These are phyloP conservation scores for Aspergillus persii DNA, from an alignment of 2,329 filamentous ascomycete species.

Conservation along the genomic window DNA sequence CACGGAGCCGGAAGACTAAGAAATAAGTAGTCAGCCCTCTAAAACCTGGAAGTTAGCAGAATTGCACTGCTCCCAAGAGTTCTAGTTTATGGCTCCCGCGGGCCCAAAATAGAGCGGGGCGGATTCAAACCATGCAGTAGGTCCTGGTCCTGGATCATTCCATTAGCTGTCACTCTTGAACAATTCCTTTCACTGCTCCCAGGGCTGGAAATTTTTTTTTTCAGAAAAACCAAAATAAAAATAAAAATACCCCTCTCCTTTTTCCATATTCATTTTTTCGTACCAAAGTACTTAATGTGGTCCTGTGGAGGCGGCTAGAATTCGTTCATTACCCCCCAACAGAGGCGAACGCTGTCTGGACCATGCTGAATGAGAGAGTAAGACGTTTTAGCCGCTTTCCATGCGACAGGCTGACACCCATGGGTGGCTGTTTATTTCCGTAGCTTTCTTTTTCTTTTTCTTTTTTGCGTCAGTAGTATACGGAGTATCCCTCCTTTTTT, in stretches of 20 bases:
- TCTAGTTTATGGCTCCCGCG: conserved; percentile 1
- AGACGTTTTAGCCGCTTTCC: conserved; percentile 14
- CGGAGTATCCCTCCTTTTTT: not conserved
- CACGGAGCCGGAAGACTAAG: conserved; percentile 14
- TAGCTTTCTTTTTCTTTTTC: conserved; percentile 1
- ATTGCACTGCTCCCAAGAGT: conserved; percentile 11
- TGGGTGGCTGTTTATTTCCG: conserved; percentile 6
- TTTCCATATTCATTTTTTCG: not conserved
- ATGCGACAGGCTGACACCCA: conserved; percentile 18
- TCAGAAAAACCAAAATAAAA: not conserved
- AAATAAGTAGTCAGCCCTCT: conserved; percentile 19
- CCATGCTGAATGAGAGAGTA: conserved; percentile 1
- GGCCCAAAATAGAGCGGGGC: conserved; percentile 25
- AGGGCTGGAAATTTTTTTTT: not conserved
- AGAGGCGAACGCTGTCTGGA: conserved; percentile 11
- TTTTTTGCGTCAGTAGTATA: conserved; percentile 9
- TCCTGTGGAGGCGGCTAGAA: conserved; percentile 18
- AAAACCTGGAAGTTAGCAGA: conserved; percentile 13
- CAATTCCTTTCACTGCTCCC: conserved; percentile 17
- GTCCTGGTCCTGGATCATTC: conserved; percentile 16
- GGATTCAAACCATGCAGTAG: conserved; percentile 16
- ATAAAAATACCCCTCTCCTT: not conserved
- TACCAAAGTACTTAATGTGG: conserved; percentile 11
- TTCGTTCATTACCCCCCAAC: conserved; percentile 15
- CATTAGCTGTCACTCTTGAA: conserved; percentile 14